phyloP scores from a whole-genome alignment of 2,329 filamentous ascomycete genomes.

The Chrysoporthe cubensis region DNA sequence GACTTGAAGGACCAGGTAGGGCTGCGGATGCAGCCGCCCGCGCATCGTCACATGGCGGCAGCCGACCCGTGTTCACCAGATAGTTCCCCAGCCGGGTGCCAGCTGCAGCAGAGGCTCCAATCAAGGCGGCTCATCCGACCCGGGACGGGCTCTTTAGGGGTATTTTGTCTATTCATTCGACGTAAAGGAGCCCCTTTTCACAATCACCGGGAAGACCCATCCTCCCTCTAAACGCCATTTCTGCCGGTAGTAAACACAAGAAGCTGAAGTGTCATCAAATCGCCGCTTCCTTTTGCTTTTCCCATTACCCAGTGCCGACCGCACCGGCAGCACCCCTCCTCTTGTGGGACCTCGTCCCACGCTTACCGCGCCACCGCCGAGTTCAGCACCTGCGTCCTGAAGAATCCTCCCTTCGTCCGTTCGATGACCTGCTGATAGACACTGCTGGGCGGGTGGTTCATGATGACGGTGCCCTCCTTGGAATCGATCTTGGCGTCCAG shows the following conservation, averaged over 20 bases:
- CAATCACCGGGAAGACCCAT: conserved; percentile 10
- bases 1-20: background rate
- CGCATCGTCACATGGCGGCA: background rate
- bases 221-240: conserved; percentile 19
- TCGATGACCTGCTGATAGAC: conserved; percentile 99
- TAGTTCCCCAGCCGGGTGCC: background rate
- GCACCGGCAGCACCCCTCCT: background rate
- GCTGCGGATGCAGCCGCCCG: conserved; percentile 8
- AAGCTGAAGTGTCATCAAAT: conserved; percentile 14
- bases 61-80: background rate
- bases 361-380: conserved; percentile 61
- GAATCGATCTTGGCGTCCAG: conserved; percentile 99
- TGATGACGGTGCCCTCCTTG: conserved; percentile 96
- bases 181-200: background rate
- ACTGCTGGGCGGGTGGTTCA: conserved; percentile 98
- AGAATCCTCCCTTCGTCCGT: conserved; percentile 98
- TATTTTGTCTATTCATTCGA: conserved; percentile 23
- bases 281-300: conserved; percentile 10
- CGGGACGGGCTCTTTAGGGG: background rate
- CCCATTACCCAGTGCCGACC: background rate
- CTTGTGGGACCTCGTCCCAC: background rate
- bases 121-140: background rate
- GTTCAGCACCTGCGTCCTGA: conserved; percentile 92
- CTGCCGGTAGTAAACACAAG: conserved; percentile 19
- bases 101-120: background rate